Evolutionary conservation across 306 rosid genomes (phyloP).

Genomic region (Medicago arabica): DNA sequence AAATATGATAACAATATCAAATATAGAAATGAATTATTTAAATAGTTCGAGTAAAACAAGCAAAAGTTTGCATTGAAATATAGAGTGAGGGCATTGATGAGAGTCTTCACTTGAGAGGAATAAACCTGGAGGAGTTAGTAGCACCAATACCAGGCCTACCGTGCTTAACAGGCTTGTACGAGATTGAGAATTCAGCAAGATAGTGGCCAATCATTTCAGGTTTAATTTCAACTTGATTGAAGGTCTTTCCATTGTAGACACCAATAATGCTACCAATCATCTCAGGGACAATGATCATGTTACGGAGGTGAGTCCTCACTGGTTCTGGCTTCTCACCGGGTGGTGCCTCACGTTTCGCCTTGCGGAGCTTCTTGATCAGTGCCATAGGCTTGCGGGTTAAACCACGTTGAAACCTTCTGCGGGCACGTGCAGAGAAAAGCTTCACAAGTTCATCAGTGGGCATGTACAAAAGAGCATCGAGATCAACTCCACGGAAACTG

Average conservation of each 20-base stretch:
- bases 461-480: conserved; percentile 83
- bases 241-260: conserved; percentile 5
- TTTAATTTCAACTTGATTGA: conserved; percentile 19
- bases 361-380: conserved; percentile 58
- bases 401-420: conserved; percentile 75
- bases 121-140: conserved; percentile 15
- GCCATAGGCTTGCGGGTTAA: conserved; percentile 67
- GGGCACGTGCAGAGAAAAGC: conserved; percentile 82
- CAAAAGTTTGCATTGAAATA: not conserved
- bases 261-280: not conserved
- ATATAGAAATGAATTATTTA: too few relatives aligned
- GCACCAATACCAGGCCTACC: conserved; percentile 11
- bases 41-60: too few relatives aligned
- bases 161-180: conserved; percentile 4
- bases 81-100: not conserved
- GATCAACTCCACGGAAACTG: conserved; percentile 82
- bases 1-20: too few relatives aligned
- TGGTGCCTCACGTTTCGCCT: conserved; percentile 44
- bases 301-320: conserved; percentile 3
- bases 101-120: conserved; percentile 1
- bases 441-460: conserved; percentile 84
- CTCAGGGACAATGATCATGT: conserved; percentile 8
- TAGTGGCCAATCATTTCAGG: conserved; percentile 17
- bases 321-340: conserved; percentile 71
- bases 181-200: conserved; percentile 11